Base-by-base conservation (phyloP, 192 early-diverging fungal species). In the Mycoemilia scoparia region DNA sequence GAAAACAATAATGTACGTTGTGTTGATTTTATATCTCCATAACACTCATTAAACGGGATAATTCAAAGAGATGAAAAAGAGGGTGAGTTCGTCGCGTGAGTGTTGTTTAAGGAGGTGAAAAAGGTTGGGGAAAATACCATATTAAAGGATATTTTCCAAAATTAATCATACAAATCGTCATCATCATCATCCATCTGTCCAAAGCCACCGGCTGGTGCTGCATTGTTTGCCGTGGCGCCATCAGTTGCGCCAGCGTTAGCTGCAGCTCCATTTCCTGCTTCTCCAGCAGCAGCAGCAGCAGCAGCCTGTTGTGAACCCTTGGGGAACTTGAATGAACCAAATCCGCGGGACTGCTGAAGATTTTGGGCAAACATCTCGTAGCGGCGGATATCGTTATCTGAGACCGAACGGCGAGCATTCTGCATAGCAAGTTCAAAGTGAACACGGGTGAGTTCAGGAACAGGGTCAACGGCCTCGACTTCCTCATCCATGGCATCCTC, bases 291-390 rank as follows among this genome's bases (percentile, higher is more conserved):
- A 2, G 43, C 49, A 11, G 45, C 28, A 4, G 27, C 30, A 10
- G 32, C 36, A 4, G 43, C 50, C 13, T 44, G 42, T 12, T 16
- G 34, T 24, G 25, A 28, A 27, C 60, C 60, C 60, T 49, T 63
- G 45, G 93, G 88, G 81, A 97, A 97, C 73, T 91, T 93, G 71
- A 97, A 97, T 13, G 69, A 69, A 29, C 84, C 91, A 63, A 91
- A 83, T 24, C 93, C 93, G 24, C 85, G 80, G 21, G 81, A 69
- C 61, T 89, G 87, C 60, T 95, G 90, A 55, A 97, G 64, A 60
- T 90, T 97, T 52, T 90, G 88, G 11, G 93, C 81, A 77, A 97
- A 97, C 84, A 93, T 90, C 69, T 97, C 90, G 63, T 97, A 97
- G 64, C 81, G 86, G 53, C 88, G 88, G 42, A 96, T 90, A 45